Percentiles rank a stretch among this genome's conserved stretches.
Evolutionary conservation across 805 yeast species (phyloP).

Genomic region (Kodamaea jinghongensis): DNA sequence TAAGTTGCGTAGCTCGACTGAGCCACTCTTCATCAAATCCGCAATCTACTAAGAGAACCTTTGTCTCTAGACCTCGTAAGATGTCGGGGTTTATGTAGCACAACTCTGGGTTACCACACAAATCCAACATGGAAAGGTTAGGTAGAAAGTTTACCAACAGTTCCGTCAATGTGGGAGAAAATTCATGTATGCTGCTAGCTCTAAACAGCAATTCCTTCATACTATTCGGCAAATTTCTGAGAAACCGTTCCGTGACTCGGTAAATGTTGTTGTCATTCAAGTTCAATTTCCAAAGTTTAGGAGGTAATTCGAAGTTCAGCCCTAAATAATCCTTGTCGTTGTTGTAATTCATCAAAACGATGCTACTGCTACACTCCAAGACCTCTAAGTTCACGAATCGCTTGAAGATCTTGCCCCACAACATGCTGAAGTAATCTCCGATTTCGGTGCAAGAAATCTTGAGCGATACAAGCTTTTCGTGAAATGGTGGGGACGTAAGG

Average conservation of each 20-base stretch:
- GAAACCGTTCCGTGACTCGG: constrained; percentile 17
- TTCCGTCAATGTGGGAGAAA: not conserved
- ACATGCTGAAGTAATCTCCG: constrained; percentile 28
- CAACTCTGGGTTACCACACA: constrained; percentile 17
- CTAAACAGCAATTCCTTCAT: constrained; percentile 23
- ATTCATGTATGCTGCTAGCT: not conserved
- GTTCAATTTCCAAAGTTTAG: constrained; percentile 18
- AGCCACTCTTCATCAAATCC: too few relatives aligned
- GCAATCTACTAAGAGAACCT: too few relatives aligned
- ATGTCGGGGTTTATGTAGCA: constrained; percentile 11
- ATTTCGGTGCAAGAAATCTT: constrained; percentile 33
- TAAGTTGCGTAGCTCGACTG: too few relatives aligned
- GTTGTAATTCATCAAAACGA: constrained; percentile 11
- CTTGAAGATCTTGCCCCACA: constrained; percentile 31
- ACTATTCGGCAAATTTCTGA: constrained; percentile 26
- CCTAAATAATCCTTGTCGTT: constrained; percentile 23
- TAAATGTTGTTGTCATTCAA: constrained; percentile 26
- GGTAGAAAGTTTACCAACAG: constrained; percentile 2
- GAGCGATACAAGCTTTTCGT: constrained; percentile 18
- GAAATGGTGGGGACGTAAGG: constrained; percentile 9
- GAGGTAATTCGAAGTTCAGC: constrained; percentile 25
- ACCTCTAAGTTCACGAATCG: constrained; percentile 19
- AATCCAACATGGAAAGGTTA: constrained; percentile 15
- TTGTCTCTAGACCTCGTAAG: constrained; percentile 9
- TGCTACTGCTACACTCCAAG: constrained; percentile 15